These are phyloP conservation scores for Dictyostelium discoideum DNA, from an alignment of 78 protist species.

Conservation along the genomic window DNA sequence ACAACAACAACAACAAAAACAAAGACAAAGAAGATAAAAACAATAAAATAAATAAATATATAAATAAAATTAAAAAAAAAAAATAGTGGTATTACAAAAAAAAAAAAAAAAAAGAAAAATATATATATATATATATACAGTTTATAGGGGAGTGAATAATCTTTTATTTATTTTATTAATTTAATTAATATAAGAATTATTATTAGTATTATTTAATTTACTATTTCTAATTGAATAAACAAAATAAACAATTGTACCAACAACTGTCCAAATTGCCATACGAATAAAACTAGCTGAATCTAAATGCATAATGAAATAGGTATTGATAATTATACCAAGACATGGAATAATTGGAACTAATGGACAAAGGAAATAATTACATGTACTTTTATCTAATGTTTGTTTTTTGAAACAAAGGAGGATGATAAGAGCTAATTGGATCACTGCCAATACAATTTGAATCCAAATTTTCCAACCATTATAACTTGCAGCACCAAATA, in stretches of 20 bases:
- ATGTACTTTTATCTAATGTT: background rate
- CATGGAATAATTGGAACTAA: conserved; percentile 38
- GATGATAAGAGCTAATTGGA: background rate
- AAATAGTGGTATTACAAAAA: too few species aligned
- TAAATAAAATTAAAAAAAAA: too few species aligned
- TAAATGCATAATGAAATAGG: conserved; percentile 71
- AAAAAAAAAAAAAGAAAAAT: too few species aligned
- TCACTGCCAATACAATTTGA: background rate
- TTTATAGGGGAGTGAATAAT: too few species aligned
- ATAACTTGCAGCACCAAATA: conserved; percentile 45
- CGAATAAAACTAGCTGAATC: conserved; percentile 39
- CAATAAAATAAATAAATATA: too few species aligned
- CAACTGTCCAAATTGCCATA: conserved; percentile 67
- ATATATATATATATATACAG: too few species aligned
- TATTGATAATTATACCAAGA: conserved; percentile 73
- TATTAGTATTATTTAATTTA: conserved; percentile 31
- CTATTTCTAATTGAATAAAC: conserved; percentile 79
- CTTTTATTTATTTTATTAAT: background rate
- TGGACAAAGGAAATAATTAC: background rate
- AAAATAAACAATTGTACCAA: conserved; percentile 69
- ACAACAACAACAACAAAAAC: conserved; percentile 5
- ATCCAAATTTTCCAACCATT: background rate
- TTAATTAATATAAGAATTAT: background rate
- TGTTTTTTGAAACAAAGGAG: conserved; percentile 10
- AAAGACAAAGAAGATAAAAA: background rate